Percentiles rank a stretch among this genome's conserved stretches.
Conservation (phyloP, 2,329 filamentous ascomycete genomes). For the Xylariales sp. region DNA sequence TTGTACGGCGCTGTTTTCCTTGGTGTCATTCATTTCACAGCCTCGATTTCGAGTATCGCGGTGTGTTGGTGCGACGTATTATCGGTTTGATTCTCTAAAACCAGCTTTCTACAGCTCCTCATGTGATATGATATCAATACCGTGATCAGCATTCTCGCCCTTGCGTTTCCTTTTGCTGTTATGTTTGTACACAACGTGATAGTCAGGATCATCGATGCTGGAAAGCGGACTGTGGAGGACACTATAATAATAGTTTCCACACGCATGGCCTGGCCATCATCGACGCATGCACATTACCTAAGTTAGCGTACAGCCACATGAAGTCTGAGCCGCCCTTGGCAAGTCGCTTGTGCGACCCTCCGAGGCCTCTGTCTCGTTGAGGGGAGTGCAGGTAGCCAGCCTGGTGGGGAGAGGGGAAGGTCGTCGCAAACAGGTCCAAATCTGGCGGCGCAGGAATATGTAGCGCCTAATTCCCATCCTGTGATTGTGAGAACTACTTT, state of each 20-base stretch:
- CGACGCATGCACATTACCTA: too few species aligned
- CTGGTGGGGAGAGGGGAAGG: background rate
- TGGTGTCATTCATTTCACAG: background rate
- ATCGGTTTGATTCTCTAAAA: background rate
- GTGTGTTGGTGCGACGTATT: background rate
- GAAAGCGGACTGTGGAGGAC: background rate
- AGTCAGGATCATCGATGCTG: background rate
- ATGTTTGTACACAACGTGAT: background rate
- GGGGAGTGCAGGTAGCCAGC: background rate
- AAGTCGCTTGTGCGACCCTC: background rate
- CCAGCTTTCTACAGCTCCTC: background rate
- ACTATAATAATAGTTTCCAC: too few species aligned
- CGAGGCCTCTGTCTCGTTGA: background rate
- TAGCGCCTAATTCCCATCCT: too few species aligned
- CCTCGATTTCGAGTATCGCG: background rate
- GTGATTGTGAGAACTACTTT: too few species aligned
- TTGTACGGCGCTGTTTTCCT: background rate
- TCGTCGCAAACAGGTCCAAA: too few species aligned
- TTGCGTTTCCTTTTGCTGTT: background rate
- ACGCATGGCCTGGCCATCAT: too few species aligned
- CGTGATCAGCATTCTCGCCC: background rate
- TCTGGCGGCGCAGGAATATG: too few species aligned
- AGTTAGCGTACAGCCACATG: slow-evolving; percentile 1
- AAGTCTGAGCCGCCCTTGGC: slow-evolving; percentile 32
- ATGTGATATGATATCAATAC: background rate